Conservation (phyloP, 176 grass and related monocot genomes). For the Hyparrhenia diplandra region DNA sequence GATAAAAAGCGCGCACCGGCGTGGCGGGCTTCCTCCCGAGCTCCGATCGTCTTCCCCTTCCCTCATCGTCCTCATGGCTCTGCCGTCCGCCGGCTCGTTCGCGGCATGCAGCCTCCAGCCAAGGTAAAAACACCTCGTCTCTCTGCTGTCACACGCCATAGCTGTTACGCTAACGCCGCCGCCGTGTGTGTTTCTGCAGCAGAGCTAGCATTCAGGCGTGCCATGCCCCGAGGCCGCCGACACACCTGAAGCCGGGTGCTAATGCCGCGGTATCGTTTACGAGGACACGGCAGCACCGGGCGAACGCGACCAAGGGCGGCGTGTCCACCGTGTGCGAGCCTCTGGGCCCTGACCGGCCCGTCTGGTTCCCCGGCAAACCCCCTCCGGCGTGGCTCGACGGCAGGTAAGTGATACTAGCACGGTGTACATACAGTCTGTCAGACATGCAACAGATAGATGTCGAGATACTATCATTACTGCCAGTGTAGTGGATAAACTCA, state of each 20-base stretch:
- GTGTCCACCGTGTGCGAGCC: slow-evolving; percentile 79
- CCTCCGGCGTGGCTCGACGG: slow-evolving; percentile 89
- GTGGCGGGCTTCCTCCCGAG: neutral
- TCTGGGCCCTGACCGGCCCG: slow-evolving; percentile 70
- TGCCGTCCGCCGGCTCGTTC: slow-evolving; percentile 35
- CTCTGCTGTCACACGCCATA: neutral
- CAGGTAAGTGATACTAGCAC: slow-evolving; percentile 46
- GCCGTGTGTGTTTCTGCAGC: neutral
- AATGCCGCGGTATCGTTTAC: neutral
- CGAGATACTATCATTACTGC: too few relatives aligned
- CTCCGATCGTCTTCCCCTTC: neutral
- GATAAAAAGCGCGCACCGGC: slow-evolving; percentile 25
- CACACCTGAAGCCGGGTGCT: neutral
- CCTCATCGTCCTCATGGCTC: slow-evolving; percentile 30
- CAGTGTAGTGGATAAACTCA: neutral
- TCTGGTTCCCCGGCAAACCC: slow-evolving; percentile 84
- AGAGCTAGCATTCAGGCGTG: slow-evolving; percentile 1
- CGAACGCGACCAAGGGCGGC: slow-evolving; percentile 62
- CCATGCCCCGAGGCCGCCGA: neutral
- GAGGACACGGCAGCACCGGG: neutral
- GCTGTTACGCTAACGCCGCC: neutral
- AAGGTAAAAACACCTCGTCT: slow-evolving; percentile 27
- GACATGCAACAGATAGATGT: too few relatives aligned
- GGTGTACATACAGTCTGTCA: neutral
- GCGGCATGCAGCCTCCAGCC: slow-evolving; percentile 37